Percentiles rank a stretch among this genome's conserved stretches.
Evolutionary conservation across 208 protist species (phyloP).

Genomic region (Trypanosoma mega): DNA sequence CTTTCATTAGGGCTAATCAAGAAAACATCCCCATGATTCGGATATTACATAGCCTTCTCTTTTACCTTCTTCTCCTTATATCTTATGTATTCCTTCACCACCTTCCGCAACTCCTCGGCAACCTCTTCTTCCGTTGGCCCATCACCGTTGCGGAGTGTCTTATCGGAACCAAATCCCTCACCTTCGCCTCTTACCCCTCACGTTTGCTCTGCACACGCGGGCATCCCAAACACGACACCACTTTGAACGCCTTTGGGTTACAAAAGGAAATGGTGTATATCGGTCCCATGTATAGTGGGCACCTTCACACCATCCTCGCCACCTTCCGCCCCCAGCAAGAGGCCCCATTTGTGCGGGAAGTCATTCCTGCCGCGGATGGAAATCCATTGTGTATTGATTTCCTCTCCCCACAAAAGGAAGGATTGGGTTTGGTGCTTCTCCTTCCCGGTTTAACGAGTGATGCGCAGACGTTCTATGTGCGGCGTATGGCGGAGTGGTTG

Average conservation of each 20-base stretch:
- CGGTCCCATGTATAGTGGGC: slow-evolving; percentile 53
- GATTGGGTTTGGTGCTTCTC: slow-evolving; percentile 47
- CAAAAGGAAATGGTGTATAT: slow-evolving; percentile 34
- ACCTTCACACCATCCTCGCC: slow-evolving; percentile 60
- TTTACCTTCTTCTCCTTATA: slow-evolving; percentile 22
- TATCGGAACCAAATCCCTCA: slow-evolving; percentile 20
- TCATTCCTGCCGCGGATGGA: slow-evolving; percentile 43
- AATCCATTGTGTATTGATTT: slow-evolving; percentile 64
- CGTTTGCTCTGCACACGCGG: slow-evolving; percentile 9
- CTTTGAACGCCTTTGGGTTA: slow-evolving; percentile 31
- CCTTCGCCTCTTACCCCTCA: slow-evolving; percentile 18
- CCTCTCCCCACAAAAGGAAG: slow-evolving; percentile 15
- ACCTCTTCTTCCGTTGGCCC: slow-evolving; percentile 33
- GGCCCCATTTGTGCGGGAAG: slow-evolving; percentile 34
- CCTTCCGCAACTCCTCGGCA: slow-evolving; percentile 26
- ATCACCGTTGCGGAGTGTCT: slow-evolving; percentile 15
- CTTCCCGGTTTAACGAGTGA: slow-evolving; percentile 59
- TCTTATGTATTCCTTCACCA: slow-evolving; percentile 32
- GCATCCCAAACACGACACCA: background rate
- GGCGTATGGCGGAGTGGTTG: slow-evolving; percentile 38
- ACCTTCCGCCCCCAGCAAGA: slow-evolving; percentile 29
- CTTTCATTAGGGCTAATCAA: too few species aligned
- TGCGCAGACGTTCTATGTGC: slow-evolving; percentile 52
- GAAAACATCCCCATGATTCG: background rate
- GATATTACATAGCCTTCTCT: slow-evolving; percentile 9